Evolutionary conservation across 768 basidiomycete genomes (phyloP), one percentile per base, ranked within the genome.

Genomic region (Pisolithus albus): DNA sequence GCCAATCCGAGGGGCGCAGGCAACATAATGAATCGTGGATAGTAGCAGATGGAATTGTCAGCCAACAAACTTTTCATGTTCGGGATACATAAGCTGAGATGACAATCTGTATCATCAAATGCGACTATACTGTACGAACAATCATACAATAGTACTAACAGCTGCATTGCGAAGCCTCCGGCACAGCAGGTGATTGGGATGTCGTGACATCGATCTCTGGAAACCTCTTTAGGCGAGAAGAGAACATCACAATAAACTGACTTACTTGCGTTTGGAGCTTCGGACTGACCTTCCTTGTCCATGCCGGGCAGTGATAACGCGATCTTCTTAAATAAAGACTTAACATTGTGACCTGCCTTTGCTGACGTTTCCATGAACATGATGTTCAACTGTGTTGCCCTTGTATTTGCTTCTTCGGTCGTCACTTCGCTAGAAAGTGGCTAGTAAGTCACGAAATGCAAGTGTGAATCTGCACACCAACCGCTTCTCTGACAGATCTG

Each of bases 331-430:
- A 99, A 99, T 59, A 99, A 70, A 58, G 90, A 90, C 75, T 99
- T 99, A 55, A 99, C 96, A 58, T 99, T 99, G 68, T 98, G 96
- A 3, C 96, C 96, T 7, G 96, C 96, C 68, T 99, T 99, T 28
- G 96, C 96, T 26, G 92, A 96, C 8, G 96, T 98, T 72, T 99
- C 96, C 86, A 98, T 98, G 65, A 95, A 96, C 86, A 98, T 91
- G 59, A 98, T 91, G 61, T 85, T 86, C 56, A 96, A 73, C 66
- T 95, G 86, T 42, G 90, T 86, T 13, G 93, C 80, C 64, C 92
- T 92, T 42, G 84, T 82, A 23, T 94, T 95, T 10, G 95, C 92
- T 65, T 98, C 96, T 66, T 99, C 96, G 4, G 94, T 77, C 7
- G 95, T 98, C n/a, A 99, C 95, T 83, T 99, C 94, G 52, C 95